Percentiles rank a stretch among this genome's conserved stretches.
These are phyloP conservation scores for Cercospora citrullina DNA, from an alignment of 2,329 filamentous ascomycete species.

Conservation along the genomic window DNA sequence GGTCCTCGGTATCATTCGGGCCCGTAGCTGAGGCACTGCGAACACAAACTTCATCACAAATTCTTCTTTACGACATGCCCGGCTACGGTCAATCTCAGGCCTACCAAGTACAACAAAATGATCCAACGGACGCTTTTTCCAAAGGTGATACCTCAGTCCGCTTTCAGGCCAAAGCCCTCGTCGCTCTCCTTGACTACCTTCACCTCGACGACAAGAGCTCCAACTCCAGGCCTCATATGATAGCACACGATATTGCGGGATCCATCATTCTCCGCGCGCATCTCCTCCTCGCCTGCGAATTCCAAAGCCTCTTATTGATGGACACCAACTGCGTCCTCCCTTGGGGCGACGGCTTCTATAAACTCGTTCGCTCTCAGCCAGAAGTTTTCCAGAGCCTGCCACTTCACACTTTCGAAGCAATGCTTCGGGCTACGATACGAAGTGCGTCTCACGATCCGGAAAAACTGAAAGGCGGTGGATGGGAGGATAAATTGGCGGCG, in stretches of 20 bases:
- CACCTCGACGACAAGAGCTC: slow-evolving; percentile 22
- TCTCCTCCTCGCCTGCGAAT: slow-evolving; percentile 42
- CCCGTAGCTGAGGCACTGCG: slow-evolving; percentile 42
- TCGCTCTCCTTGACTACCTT: slow-evolving; percentile 44
- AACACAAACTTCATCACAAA: slow-evolving; percentile 34
- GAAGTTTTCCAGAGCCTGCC: slow-evolving; percentile 37
- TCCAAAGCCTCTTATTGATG: slow-evolving; percentile 45
- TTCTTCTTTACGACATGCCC: slow-evolving; percentile 51
- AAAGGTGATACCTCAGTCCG: slow-evolving; percentile 42
- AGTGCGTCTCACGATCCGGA: slow-evolving; percentile 39
- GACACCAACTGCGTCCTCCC: slow-evolving; percentile 49
- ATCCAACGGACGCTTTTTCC: slow-evolving; percentile 18
- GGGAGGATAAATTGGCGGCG: slow-evolving; percentile 40
- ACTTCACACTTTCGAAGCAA: slow-evolving; percentile 38
- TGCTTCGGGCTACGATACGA: slow-evolving; percentile 45
- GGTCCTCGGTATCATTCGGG: slow-evolving; percentile 47
- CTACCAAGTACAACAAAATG: slow-evolving; percentile 24
- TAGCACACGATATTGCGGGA: slow-evolving; percentile 51
- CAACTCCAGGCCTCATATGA: slow-evolving; percentile 38
- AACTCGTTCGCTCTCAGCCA: slow-evolving; percentile 38
- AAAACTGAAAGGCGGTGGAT: slow-evolving; percentile 33
- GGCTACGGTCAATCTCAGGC: slow-evolving; percentile 47
- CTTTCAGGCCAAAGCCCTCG: slow-evolving; percentile 43
- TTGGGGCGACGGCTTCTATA: slow-evolving; percentile 49
- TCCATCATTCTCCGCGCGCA: slow-evolving; percentile 44